Conservation (phyloP, 2,329 filamentous ascomycete species). For the Achaetomium macrosporum region DNA sequence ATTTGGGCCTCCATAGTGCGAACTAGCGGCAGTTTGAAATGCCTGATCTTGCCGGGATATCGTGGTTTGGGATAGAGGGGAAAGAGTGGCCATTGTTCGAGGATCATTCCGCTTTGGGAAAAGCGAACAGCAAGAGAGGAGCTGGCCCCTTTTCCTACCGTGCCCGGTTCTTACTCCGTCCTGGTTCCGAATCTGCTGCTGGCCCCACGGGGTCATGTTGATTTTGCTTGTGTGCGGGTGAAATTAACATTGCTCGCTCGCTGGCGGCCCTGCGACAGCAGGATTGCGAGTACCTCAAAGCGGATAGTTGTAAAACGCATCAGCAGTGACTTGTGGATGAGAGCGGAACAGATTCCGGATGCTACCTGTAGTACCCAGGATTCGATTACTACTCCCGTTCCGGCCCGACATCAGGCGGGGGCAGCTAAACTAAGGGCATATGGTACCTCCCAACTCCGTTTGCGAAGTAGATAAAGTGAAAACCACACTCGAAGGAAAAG, state of each 20-base stretch:
- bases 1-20: not conserved
- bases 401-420: too few species aligned
- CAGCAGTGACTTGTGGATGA: not conserved
- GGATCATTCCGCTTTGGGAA: conserved; percentile 9
- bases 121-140: not conserved
- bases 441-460: not conserved
- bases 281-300: too few species aligned
- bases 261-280: not conserved
- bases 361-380: not conserved
- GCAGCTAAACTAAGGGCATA: not conserved
- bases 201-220: too few species aligned
- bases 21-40: not conserved
- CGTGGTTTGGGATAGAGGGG: conserved; percentile 1
- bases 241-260: not conserved
- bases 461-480: not conserved
- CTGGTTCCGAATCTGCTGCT: not conserved
- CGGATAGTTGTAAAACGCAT: too few species aligned
- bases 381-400: too few species aligned
- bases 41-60: conserved; percentile 5
- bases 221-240: too few species aligned
- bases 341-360: not conserved
- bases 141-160: not conserved
- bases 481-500: not conserved
- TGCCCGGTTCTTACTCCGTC: not conserved
- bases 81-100: not conserved